phyloP scores from a whole-genome alignment of 1,139 yeast genomes.

The Spencermartinsiella ligniputridi region DNA sequence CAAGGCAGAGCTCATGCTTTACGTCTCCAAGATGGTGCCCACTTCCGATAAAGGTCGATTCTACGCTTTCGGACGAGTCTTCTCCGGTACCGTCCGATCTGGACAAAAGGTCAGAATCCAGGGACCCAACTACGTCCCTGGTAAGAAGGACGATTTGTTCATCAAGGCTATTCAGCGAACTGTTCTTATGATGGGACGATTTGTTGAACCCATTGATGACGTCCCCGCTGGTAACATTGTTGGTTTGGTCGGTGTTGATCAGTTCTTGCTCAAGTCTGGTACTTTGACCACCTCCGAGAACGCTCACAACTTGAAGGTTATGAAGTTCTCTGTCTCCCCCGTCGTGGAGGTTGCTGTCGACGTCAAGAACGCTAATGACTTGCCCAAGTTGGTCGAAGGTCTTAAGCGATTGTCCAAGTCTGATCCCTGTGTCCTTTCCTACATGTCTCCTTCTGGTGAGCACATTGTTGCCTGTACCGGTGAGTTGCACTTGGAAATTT shows the following conservation, averaged over 20 bases:
- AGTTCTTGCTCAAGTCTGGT: constrained; percentile 99
- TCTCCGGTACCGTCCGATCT: constrained; percentile 98
- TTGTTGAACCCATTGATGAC: constrained; percentile 97
- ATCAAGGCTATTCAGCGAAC: constrained; percentile 98
- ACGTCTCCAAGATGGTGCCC: constrained; percentile 99
- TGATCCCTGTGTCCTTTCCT: constrained; percentile 94
- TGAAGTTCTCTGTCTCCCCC: constrained; percentile 99
- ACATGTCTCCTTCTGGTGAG: constrained; percentile 94
- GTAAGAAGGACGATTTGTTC: constrained; percentile 97
- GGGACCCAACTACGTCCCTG: constrained; percentile 99
- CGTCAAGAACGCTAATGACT: constrained; percentile 98
- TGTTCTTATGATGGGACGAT: constrained; percentile 99
- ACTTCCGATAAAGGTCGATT: constrained; percentile 99
- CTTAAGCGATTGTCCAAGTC: constrained; percentile 99
- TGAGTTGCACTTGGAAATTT: constrained; percentile 99
- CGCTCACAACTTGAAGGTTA: constrained; percentile 99
- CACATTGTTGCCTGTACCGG: constrained; percentile 99
- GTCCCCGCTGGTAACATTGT: constrained; percentile 99
- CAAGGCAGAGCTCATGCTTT: constrained; percentile 95
- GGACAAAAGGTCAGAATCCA: constrained; percentile 99
- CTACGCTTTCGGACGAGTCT: constrained; percentile 99
- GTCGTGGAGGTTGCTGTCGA: constrained; percentile 99
- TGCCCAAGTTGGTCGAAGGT: constrained; percentile 99
- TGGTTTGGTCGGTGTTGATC: constrained; percentile 99
- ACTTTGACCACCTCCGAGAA: constrained; percentile 95